Percentiles rank a stretch among this genome's conserved stretches.
phyloP scores from a whole-genome alignment of 164 flowering plant genomes.

The Sextonia rubra region DNA sequence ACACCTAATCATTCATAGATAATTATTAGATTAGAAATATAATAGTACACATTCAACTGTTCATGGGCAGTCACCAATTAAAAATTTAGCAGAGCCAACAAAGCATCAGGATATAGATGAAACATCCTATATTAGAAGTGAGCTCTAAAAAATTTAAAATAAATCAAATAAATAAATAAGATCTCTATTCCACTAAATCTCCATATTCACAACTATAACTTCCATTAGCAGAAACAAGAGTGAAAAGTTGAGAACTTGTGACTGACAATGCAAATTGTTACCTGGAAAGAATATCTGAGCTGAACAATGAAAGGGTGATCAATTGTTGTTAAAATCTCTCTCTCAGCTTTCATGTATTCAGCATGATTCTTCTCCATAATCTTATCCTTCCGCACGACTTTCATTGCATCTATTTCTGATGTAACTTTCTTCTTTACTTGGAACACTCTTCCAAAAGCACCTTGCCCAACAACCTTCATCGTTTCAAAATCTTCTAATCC shows the following conservation, averaged over 20 bases:
- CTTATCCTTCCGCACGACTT: constrained; percentile 91
- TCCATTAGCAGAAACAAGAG: background rate
- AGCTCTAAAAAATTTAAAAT: background rate
- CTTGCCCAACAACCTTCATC: constrained; percentile 83
- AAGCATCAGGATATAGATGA: too few relatives aligned
- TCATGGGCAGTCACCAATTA: background rate
- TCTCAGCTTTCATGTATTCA: constrained; percentile 88
- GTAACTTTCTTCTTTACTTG: constrained; percentile 65
- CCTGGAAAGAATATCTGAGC: constrained; percentile 90
- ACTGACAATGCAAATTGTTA: constrained; percentile 18
- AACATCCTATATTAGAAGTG: too few relatives aligned
- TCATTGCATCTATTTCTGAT: constrained; percentile 86
- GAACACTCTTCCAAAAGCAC: constrained; percentile 87
- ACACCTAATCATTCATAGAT: background rate
- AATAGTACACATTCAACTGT: background rate
- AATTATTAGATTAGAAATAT: constrained; percentile 3
- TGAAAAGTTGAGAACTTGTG: background rate
- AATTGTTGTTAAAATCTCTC: constrained; percentile 77
- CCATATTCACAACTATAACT: background rate
- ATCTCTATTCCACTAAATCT: too few relatives aligned
- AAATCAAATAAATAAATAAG: too few relatives aligned
- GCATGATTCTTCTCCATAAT: constrained; percentile 78
- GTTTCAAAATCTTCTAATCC: constrained; percentile 83
- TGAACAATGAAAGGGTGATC: constrained; percentile 87
- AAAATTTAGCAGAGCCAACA: too few relatives aligned